A percentile compares a stretch with the other conserved stretches of the same genome.
phyloP scores from a whole-genome alignment of 495 filamentous ascomycete species.

The Tuber melanosporum region DNA sequence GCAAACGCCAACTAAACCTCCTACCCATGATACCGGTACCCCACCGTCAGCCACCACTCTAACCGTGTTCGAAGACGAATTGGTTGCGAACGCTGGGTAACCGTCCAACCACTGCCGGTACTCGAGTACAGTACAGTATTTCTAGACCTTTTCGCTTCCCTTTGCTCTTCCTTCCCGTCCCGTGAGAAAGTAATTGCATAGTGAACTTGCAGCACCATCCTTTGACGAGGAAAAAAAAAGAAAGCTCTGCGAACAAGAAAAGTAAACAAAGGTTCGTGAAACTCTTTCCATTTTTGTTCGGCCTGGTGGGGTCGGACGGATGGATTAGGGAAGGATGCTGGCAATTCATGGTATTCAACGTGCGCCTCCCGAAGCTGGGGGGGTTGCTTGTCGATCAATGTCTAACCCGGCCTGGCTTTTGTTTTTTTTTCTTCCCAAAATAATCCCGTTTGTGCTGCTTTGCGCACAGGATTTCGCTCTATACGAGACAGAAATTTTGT shows the following conservation, averaged over 20 bases:
- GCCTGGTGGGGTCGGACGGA: not conserved
- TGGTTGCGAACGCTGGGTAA: not conserved
- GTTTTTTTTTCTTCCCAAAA: not conserved
- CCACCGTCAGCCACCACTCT: not conserved
- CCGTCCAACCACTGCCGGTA: not conserved
- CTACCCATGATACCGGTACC: not conserved
- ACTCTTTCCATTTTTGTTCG: not conserved
- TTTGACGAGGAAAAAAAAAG: not conserved
- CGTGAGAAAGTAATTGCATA: not conserved
- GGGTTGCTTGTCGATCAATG: constrained; percentile 3
- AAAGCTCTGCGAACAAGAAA: not conserved
- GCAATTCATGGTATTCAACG: not conserved
- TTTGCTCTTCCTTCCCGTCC: not conserved
- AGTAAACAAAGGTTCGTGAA: constrained; percentile 3
- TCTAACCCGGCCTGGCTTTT: not conserved
- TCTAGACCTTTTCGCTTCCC: not conserved
- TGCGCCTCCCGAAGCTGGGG: not conserved
- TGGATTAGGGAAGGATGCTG: not conserved
- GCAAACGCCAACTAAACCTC: not conserved
- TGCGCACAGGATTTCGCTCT: not conserved
- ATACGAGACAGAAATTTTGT: not conserved
- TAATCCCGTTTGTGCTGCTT: not conserved
- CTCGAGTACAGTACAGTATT: not conserved
- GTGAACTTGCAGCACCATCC: not conserved
- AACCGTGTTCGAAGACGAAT: not conserved